Percentiles rank a stretch among this genome's conserved stretches.
Evolutionary conservation across 441 rosid genomes (phyloP).

Genomic region (Corymbia calophylla): DNA sequence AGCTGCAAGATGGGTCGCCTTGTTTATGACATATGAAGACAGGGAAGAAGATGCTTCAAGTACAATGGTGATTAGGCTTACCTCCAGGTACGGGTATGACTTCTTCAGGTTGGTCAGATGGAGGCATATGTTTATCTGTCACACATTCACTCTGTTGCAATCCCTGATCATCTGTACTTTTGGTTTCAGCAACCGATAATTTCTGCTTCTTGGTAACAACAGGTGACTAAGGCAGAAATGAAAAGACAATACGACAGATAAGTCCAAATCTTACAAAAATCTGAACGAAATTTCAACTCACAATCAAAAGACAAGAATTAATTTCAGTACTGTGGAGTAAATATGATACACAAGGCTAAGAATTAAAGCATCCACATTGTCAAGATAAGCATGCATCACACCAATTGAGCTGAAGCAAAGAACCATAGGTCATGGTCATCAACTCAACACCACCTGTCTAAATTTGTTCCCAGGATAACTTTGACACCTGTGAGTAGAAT

Average conservation of each 20-base stretch:
- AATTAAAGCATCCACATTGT: neutral
- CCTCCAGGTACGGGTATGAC: neutral
- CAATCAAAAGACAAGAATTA: neutral
- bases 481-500: neutral
- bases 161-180: slow-evolving; percentile 6
- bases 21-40: neutral
- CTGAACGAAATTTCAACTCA: neutral
- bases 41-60: neutral
- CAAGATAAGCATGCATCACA: neutral
- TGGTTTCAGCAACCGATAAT: slow-evolving; percentile 5
- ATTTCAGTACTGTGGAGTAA: neutral
- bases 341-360: neutral
- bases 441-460: neutral
- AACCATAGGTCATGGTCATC: neutral
- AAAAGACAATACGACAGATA: neutral
- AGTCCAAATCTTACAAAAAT: neutral
- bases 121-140: slow-evolving; percentile 13
- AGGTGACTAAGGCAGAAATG: slow-evolving; percentile 15
- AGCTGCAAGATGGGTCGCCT: neutral
- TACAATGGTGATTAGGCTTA: neutral
- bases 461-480: neutral
- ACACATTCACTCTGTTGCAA: slow-evolving; percentile 7
- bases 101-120: slow-evolving; percentile 16
- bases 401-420: neutral
- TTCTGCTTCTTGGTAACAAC: slow-evolving; percentile 27